A percentile compares a stretch with the other conserved stretches of the same genome.
phyloP scores from a whole-genome alignment of 768 basidiomycete species.

The Trametes cinnabarina region DNA sequence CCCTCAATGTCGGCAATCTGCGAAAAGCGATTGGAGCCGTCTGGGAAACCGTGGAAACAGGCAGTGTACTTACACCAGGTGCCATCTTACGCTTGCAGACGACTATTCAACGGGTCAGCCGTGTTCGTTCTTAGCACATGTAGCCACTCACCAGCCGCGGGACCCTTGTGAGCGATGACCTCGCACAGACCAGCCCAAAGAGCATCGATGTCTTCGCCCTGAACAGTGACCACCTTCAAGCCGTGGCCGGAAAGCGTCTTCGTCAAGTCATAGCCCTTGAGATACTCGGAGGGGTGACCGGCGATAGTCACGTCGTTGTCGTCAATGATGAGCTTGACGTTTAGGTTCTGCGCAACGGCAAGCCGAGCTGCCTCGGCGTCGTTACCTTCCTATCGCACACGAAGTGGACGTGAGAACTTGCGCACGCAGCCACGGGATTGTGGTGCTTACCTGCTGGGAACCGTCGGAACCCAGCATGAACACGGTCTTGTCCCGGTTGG shows the following conservation, averaged over 20 bases:
- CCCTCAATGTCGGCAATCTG: slow-evolving; percentile 71
- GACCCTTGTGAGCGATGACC: slow-evolving; percentile 62
- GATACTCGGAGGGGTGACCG: slow-evolving; percentile 86
- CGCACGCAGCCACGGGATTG: background rate
- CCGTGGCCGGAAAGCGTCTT: slow-evolving; percentile 82
- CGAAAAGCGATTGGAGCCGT: slow-evolving; percentile 50
- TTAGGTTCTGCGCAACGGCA: slow-evolving; percentile 78
- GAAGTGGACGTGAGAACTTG: background rate
- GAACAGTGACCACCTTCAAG: slow-evolving; percentile 66
- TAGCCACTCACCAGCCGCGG: slow-evolving; percentile 60
- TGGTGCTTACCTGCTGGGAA: slow-evolving; percentile 57
- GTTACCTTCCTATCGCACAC: slow-evolving; percentile 59
- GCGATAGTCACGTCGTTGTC: slow-evolving; percentile 92
- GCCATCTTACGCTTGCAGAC: slow-evolving; percentile 58
- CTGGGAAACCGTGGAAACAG: slow-evolving; percentile 29
- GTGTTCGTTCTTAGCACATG: background rate
- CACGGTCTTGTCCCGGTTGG: slow-evolving; percentile 71
- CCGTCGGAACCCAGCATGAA: slow-evolving; percentile 89
- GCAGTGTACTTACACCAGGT: slow-evolving; percentile 29
- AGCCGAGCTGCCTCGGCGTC: slow-evolving; percentile 88
- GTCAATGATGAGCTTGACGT: slow-evolving; percentile 85
- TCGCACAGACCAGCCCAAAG: slow-evolving; percentile 67
- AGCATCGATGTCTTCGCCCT: slow-evolving; percentile 78
- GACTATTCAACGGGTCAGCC: slow-evolving; percentile 40
- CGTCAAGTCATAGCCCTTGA: slow-evolving; percentile 69